These are phyloP conservation scores for Lentinus tigrinus DNA, from an alignment of 768 basidiomycete genomes.

Conservation along the genomic window DNA sequence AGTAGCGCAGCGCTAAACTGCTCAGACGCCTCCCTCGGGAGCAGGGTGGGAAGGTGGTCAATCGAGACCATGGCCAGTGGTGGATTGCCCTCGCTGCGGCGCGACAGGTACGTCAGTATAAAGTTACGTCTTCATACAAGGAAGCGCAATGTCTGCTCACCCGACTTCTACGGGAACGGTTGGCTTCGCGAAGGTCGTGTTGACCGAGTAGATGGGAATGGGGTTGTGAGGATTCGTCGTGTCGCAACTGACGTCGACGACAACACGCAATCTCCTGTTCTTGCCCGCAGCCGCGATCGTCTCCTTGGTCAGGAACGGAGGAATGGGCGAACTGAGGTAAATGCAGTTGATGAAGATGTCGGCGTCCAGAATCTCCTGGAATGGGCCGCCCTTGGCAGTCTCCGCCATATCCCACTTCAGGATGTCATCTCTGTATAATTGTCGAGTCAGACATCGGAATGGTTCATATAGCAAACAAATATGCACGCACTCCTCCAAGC, in stretches of 20 bases:
- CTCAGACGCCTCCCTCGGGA: constrained; percentile 95
- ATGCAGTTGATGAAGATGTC: constrained; percentile 99
- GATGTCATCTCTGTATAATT: constrained; percentile 72
- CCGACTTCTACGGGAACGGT: constrained; percentile 84
- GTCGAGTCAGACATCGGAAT: constrained; percentile 3
- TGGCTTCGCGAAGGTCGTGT: constrained; percentile 91
- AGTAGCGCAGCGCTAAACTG: constrained; percentile 89
- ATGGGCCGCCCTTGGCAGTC: constrained; percentile 96
- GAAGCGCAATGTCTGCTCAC: constrained; percentile 42
- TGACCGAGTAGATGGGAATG: constrained; percentile 90
- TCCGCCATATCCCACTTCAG: constrained; percentile 97
- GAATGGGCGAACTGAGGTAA: constrained; percentile 85
- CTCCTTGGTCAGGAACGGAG: constrained; percentile 74
- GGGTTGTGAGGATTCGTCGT: constrained; percentile 99
- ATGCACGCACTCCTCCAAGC: constrained; percentile 80
- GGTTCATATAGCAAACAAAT: neutral
- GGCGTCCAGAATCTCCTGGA: constrained; percentile 91
- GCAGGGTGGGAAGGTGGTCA: constrained; percentile 92
- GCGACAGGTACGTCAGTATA: constrained; percentile 13
- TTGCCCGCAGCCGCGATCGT: constrained; percentile 72
- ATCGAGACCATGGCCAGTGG: constrained; percentile 88
- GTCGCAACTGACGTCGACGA: constrained; percentile 98
- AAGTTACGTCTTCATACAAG: constrained; percentile 7
- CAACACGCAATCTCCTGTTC: constrained; percentile 66
- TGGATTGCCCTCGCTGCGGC: constrained; percentile 56